Evolutionary conservation across 139 green algal species (phyloP).

Genomic region (Coelastrella sp.): DNA sequence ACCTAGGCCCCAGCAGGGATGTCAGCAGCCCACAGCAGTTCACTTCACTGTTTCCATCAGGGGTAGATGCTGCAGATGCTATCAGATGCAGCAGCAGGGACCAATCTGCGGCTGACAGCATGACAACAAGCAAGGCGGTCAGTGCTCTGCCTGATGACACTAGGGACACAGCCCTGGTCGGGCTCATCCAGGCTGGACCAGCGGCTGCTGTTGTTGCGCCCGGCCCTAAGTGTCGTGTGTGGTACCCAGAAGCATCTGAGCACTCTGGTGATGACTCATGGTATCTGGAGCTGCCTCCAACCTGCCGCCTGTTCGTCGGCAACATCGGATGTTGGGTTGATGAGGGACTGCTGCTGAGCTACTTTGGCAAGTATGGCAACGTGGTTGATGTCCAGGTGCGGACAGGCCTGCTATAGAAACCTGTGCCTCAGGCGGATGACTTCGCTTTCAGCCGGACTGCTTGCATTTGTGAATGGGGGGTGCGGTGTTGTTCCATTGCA

Average conservation of each 20-base stretch:
- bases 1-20: background rate
- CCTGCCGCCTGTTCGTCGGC: conserved; percentile 45
- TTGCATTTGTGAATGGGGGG: too few species aligned
- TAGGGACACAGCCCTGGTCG: too few species aligned
- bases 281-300: conserved; percentile 22
- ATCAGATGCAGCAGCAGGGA: background rate
- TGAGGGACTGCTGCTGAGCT: conserved; percentile 36
- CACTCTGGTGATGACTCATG: conserved; percentile 15
- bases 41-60: background rate
- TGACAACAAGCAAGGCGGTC: background rate
- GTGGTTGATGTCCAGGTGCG: conserved; percentile 44
- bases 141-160: background rate
- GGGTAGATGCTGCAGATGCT: background rate
- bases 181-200: too few species aligned
- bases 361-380: conserved; percentile 47
- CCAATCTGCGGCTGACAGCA: background rate
- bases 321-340: conserved; percentile 49
- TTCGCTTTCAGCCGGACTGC: too few species aligned
- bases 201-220: too few species aligned
- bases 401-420: too few species aligned
- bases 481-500: too few species aligned
- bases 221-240: background rate
- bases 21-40: background rate
- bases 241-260: background rate
- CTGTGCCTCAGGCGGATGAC: too few species aligned